Evolutionary conservation across 2,329 filamentous ascomycete genomes (phyloP), one percentile per base, ranked within the genome.

Genomic region (Immersiporthe knoxdaviesiana): DNA sequence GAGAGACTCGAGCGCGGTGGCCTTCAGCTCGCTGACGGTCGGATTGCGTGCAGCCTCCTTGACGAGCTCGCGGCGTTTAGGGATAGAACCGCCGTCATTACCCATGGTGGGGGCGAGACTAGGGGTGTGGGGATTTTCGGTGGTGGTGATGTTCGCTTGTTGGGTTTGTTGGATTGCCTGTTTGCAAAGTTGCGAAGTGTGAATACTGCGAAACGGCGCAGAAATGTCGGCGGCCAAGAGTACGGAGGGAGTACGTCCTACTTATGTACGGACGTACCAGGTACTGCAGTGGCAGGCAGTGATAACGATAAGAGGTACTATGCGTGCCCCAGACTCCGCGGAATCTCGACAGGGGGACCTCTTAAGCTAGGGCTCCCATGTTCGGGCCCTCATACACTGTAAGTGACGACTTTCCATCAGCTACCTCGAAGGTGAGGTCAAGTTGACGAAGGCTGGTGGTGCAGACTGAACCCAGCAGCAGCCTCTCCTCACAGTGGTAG

Each of bases 61-160:
- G 79, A 99, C 96, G 60, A 99, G 92, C 81, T 99, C 97, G 77
- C 94, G 92, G 41, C 97, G 92, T 72, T 92, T 98, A 6, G 96
- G 96, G 74, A 99, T 99, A 74, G 93, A 95, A 78, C 96, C 96
- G 74, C 96, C 96, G 79, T 99, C 96, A 82, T 99, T 99, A 78
- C 96, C 96, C 96, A 99, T 97, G 75, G 65, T 77, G 47, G 32
- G 37, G n/a, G n/a, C 21, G n/a, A 16, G 7, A 5, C 10, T 8
- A n/a, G 44, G 21, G n/a, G n/a, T 62, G 27, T 1, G 12, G 35
- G 18, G 11, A 16, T 7, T 5, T n/a, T n/a, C n/a, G n/a, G 2
- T 39, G 37, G 37, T 39, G 35, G 59, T 62, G 59, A 4, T 35
- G 24, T 41, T 61, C 21, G 21, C n/a, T n/a, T 12, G 39, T 39